phyloP scores from a whole-genome alignment of 345 rosid genomes.

The Litchi chinensis region DNA sequence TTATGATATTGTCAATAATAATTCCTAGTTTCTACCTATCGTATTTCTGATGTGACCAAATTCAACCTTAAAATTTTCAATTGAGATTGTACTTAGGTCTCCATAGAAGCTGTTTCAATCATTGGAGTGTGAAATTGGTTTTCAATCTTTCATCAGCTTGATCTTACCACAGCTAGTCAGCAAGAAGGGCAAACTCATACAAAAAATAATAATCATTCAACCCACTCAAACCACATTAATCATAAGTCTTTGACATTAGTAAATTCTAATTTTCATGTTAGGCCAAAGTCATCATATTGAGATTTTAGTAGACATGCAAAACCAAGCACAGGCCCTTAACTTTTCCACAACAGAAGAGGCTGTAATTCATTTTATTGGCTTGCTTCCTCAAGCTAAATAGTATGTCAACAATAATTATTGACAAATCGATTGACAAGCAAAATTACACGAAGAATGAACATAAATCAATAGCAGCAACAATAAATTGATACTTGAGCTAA shows the following conservation, averaged over 20 bases:
- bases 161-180: not conserved
- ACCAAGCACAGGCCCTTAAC: not conserved
- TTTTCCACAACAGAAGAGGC: not conserved
- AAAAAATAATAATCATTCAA: not conserved
- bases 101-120: not conserved
- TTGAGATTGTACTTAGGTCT: not conserved
- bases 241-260: not conserved
- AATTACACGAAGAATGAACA: conserved; percentile 1
- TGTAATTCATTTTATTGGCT: not conserved
- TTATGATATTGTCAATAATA: not conserved
- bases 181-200: not conserved
- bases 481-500: not conserved
- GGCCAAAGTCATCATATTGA: not conserved
- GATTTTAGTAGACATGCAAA: not conserved
- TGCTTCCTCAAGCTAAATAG: not conserved
- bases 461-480: not conserved
- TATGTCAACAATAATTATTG: not conserved
- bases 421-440: not conserved
- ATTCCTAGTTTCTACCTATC: not conserved
- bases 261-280: not conserved
- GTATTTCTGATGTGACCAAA: not conserved
- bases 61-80: not conserved
- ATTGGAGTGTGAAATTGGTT: not conserved
- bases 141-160: not conserved
- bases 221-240: not conserved